Evolutionary conservation across 176 grass and related monocot species (phyloP).

Genomic region (Tillandsia leiboldiana): DNA sequence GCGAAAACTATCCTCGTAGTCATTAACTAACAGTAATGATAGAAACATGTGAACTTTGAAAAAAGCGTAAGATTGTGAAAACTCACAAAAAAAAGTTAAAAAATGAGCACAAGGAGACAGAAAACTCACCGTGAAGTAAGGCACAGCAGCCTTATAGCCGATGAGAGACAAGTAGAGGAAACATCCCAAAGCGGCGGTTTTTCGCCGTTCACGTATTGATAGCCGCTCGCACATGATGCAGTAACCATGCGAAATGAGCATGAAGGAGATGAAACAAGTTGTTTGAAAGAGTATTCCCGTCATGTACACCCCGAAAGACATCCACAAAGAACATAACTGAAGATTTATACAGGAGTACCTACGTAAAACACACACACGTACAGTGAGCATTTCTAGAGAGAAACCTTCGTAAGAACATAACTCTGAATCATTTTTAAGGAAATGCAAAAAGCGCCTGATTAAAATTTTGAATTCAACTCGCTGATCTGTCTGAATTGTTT

Average conservation of each 20-base stretch:
- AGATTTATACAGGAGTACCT: slow-evolving; percentile 94
- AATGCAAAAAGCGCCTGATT: too few relatives aligned
- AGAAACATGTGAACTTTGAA: too few relatives aligned
- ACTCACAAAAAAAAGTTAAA: background rate
- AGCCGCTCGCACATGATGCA: slow-evolving; percentile 89
- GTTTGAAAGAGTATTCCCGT: slow-evolving; percentile 97
- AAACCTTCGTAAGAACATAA: too few relatives aligned
- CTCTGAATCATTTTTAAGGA: too few relatives aligned
- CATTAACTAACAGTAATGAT: background rate
- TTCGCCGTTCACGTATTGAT: slow-evolving; percentile 62
- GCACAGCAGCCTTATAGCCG: slow-evolving; percentile 77
- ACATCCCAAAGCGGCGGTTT: slow-evolving; percentile 50
- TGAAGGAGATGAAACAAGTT: slow-evolving; percentile 72
- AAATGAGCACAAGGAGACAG: background rate
- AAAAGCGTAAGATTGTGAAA: too few relatives aligned
- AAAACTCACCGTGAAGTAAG: slow-evolving; percentile 70
- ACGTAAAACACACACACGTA: background rate
- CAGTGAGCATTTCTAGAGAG: background rate
- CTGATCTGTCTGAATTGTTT: too few relatives aligned
- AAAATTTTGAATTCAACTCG: too few relatives aligned
- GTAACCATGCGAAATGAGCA: slow-evolving; percentile 91
- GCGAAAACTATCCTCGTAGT: background rate
- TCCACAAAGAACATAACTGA: slow-evolving; percentile 83
- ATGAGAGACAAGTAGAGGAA: slow-evolving; percentile 84
- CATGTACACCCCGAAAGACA: slow-evolving; percentile 94